Evolutionary conservation across 2,329 filamentous ascomycete genomes (phyloP).

Genomic region (Pseudocercospora fuligena): DNA sequence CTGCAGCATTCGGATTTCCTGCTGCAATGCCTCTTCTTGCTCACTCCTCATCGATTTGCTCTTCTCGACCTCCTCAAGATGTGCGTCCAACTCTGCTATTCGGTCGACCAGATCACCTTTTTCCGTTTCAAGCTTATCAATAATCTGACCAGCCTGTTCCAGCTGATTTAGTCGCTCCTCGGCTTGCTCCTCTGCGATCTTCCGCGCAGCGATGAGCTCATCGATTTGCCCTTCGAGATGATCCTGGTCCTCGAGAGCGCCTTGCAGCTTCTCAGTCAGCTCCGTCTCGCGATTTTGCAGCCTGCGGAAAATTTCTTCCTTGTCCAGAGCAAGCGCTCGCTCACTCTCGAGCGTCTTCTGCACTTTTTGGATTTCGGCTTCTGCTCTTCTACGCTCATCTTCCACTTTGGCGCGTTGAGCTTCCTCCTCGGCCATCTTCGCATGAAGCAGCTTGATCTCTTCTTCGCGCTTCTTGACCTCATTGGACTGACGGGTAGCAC

Average conservation of each 20-base stretch:
- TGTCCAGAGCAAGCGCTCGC: slow-evolving; percentile 91
- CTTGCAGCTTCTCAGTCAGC: slow-evolving; percentile 88
- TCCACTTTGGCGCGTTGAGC: slow-evolving; percentile 79
- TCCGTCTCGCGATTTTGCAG: slow-evolving; percentile 89
- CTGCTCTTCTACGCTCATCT: slow-evolving; percentile 85
- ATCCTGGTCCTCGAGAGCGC: slow-evolving; percentile 92
- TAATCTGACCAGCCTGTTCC: slow-evolving; percentile 88
- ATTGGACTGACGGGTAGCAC: slow-evolving; percentile 85
- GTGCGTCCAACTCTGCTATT: slow-evolving; percentile 70
- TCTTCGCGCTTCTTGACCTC: slow-evolving; percentile 96
- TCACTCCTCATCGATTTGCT: slow-evolving; percentile 74
- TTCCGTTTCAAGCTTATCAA: slow-evolving; percentile 82
- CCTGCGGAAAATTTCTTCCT: slow-evolving; percentile 99
- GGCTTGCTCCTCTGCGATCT: slow-evolving; percentile 82
- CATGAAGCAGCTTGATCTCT: slow-evolving; percentile 84
- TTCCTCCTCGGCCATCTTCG: slow-evolving; percentile 78
- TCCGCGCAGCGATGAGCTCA: slow-evolving; percentile 84
- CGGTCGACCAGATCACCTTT: slow-evolving; percentile 75
- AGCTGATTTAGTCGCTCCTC: slow-evolving; percentile 79
- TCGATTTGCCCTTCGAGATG: slow-evolving; percentile 92
- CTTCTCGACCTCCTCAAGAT: slow-evolving; percentile 71
- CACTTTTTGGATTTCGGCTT: slow-evolving; percentile 84
- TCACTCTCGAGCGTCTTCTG: slow-evolving; percentile 96
- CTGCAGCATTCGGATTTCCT: slow-evolving; percentile 88
- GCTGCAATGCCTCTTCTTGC: slow-evolving; percentile 75